Evolutionary conservation across 768 basidiomycete species (phyloP), one percentile per base, ranked within the genome.

Genomic region (Naganishia vishniacii): DNA sequence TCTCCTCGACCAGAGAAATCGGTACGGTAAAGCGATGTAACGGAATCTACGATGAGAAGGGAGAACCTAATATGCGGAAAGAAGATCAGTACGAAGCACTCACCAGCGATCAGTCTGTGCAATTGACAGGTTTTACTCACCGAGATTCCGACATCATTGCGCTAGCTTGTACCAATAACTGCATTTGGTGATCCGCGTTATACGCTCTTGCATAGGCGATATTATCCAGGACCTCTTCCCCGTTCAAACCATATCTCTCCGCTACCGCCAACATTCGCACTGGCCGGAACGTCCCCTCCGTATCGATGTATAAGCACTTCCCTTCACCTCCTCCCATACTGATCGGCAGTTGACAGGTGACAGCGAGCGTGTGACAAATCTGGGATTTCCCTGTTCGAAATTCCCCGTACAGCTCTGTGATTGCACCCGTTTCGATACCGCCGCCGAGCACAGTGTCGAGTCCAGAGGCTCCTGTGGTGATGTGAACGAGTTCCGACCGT

Each of bases 111-210:
- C n/a, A n/a, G n/a, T n/a, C n/a, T n/a, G n/a, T n/a, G n/a, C n/a
- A n/a, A n/a, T n/a, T n/a, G n/a, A n/a, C n/a, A n/a, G n/a, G n/a
- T n/a, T n/a, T n/a, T 8, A 62, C 68, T 31, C 67, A 93, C 94
- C 95, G 85, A 44, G 94, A 97, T 77, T 99, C 95, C 5, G 92
- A 89, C 95, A 99, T 98, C 72, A 99, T 83, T n/a, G 93, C 95
- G 73, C 91, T 91, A 1, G 95, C 95, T 69, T 85, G 88, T 0
- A 91, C 86, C 65, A 99, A 80, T 61, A 99, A 81, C 59, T 88
- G 84, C 61, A 89, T 84, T 73, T 99, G 95, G 78, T 98, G 95
- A 74, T 98, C 95, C 41, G 93, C 94, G 72, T 99, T 99, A 78
- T 97, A 98, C 70, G 95, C 95, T 69, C 95, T 82, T 1, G 95